Percentiles rank a stretch among this genome's conserved stretches.
Conservation (phyloP, 2,329 filamentous ascomycete genomes). For the Colletotrichum tabaci region DNA sequence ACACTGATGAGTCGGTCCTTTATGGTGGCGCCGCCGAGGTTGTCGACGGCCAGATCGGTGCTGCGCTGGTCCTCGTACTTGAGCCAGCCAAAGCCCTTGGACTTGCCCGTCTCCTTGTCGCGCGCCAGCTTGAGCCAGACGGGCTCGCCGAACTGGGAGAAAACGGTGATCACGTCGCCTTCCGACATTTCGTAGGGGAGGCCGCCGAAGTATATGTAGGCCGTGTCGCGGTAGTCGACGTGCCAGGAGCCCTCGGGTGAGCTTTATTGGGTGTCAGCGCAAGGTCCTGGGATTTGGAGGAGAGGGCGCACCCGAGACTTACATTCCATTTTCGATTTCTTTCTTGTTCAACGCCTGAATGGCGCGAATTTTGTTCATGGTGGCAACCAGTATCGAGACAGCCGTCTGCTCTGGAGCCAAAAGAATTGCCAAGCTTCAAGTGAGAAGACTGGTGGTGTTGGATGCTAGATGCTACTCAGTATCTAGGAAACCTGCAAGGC, state of each 20-base stretch:
- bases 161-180: slow-evolving; percentile 95
- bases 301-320: slow-evolving; percentile 52
- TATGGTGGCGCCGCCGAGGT: slow-evolving; percentile 88
- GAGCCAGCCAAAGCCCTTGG: slow-evolving; percentile 93
- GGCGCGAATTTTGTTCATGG: slow-evolving; percentile 91
- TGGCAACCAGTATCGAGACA: neutral
- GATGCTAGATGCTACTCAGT: neutral
- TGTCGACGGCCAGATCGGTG: slow-evolving; percentile 96
- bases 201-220: slow-evolving; percentile 96
- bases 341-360: slow-evolving; percentile 94
- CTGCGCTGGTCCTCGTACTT: slow-evolving; percentile 99
- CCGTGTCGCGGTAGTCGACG: slow-evolving; percentile 96
- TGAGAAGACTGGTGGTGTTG: neutral
- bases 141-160: slow-evolving; percentile 96
- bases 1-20: slow-evolving; percentile 86
- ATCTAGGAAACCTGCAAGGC: slow-evolving; percentile 36
- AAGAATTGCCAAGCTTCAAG: neutral
- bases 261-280: slow-evolving; percentile 61
- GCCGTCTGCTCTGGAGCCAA: no score
- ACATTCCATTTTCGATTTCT: slow-evolving; percentile 92
- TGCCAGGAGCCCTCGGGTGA: slow-evolving; percentile 94
- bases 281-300: neutral
- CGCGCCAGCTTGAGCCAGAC: slow-evolving; percentile 92
- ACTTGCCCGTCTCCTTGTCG: slow-evolving; percentile 97
- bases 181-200: slow-evolving; percentile 93